Evolutionary conservation across 768 basidiomycete species (phyloP).

Genomic region (Pisolithus albus): DNA sequence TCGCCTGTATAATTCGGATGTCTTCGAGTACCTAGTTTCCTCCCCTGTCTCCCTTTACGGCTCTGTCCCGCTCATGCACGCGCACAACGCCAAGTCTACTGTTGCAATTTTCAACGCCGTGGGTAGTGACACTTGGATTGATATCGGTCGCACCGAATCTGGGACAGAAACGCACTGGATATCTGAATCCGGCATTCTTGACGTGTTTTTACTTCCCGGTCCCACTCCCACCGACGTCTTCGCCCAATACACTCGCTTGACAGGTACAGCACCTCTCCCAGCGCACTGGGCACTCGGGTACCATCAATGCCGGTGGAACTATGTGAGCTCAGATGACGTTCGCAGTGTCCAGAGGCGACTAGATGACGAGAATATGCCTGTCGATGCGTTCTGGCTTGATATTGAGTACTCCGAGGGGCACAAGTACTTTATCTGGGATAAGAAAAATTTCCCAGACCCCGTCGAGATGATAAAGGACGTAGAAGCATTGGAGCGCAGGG

Average conservation of each 20-base stretch:
- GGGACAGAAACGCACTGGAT: slow-evolving; percentile 94
- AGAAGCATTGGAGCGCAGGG: slow-evolving; percentile 79
- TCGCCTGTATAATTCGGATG: slow-evolving; percentile 90
- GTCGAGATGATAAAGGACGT: slow-evolving; percentile 90
- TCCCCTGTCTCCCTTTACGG: slow-evolving; percentile 83
- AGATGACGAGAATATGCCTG: slow-evolving; percentile 90
- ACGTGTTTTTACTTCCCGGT: slow-evolving; percentile 89
- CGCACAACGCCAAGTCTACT: slow-evolving; percentile 80
- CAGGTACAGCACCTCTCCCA: slow-evolving; percentile 83
- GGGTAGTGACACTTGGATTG: slow-evolving; percentile 92
- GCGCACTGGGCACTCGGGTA: slow-evolving; percentile 89
- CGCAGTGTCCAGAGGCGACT: slow-evolving; percentile 79
- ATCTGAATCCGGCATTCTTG: slow-evolving; percentile 94
- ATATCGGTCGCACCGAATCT: slow-evolving; percentile 63
- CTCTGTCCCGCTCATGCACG: slow-evolving; percentile 88
- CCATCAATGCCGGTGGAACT: slow-evolving; percentile 99
- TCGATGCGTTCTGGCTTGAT: slow-evolving; percentile 96
- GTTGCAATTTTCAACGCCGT: slow-evolving; percentile 86
- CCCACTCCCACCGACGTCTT: slow-evolving; percentile 80
- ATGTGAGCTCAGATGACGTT: slow-evolving; percentile 84
- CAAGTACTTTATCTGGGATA: slow-evolving; percentile 97
- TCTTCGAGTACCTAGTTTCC: slow-evolving; percentile 89
- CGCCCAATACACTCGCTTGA: slow-evolving; percentile 76
- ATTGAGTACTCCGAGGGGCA: slow-evolving; percentile 93
- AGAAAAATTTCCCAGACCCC: slow-evolving; percentile 88